phyloP scores from a whole-genome alignment of 2,329 filamentous ascomycete species.

The Trichoderma brevicompactum region DNA sequence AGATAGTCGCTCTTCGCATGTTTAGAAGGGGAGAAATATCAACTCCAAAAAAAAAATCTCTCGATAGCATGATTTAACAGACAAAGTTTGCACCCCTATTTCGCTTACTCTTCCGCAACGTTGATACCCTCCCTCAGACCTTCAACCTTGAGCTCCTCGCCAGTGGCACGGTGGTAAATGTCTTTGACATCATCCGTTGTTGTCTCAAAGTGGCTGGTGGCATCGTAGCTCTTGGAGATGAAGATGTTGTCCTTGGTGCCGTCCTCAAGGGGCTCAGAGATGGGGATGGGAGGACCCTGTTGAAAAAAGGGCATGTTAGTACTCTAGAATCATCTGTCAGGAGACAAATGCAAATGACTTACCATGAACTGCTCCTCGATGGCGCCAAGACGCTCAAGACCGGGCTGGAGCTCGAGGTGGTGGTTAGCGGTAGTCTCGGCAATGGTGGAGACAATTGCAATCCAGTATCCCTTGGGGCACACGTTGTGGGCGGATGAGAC shows the following conservation, averaged over 20 bases:
- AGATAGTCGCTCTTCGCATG: conserved; percentile 23
- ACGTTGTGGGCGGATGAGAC: conserved; percentile 97
- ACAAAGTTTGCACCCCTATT: conserved; percentile 19
- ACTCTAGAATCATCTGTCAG: not conserved
- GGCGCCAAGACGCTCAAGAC: conserved; percentile 86
- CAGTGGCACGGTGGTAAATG: conserved; percentile 82
- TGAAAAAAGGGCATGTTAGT: not conserved
- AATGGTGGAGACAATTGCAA: conserved; percentile 97
- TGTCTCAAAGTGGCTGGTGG: conserved; percentile 97
- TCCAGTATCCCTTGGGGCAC: conserved; percentile 98
- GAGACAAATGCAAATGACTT: conserved; percentile 36
- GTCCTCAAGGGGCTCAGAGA: conserved; percentile 87
- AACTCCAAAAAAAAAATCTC: conserved; percentile 18
- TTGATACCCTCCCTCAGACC: conserved; percentile 79
- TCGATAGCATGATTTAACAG: conserved; percentile 21
- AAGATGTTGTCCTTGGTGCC: conserved; percentile 90
- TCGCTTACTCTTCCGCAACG: conserved; percentile 67
- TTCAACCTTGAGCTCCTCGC: conserved; percentile 86
- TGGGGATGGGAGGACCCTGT: conserved; percentile 79
- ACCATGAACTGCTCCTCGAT: conserved; percentile 98
- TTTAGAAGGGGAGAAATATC: conserved; percentile 17
- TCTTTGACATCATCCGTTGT: conserved; percentile 88
- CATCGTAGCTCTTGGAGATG: conserved; percentile 98
- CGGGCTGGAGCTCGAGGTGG: conserved; percentile 91
- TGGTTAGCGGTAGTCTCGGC: conserved; percentile 91